A percentile compares a stretch with the other conserved stretches of the same genome.
phyloP scores from a whole-genome alignment of 208 protist genomes.

The Crithidia fasciculata region DNA sequence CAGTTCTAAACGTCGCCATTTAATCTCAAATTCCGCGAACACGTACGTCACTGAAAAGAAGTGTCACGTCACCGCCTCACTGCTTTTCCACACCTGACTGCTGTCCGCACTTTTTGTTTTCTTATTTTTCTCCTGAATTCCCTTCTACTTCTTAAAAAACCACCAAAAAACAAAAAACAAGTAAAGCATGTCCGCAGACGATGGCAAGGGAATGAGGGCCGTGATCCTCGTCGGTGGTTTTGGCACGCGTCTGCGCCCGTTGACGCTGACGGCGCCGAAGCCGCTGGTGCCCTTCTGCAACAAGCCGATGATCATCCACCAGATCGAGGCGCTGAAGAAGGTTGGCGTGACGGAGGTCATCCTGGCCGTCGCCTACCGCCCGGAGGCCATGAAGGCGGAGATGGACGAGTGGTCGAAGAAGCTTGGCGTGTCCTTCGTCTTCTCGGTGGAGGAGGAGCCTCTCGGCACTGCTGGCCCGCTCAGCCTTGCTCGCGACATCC shows the following conservation, averaged over 20 bases:
- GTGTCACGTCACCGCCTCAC: not conserved
- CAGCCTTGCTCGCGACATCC: constrained; percentile 90
- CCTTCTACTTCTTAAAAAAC: constrained; percentile 1
- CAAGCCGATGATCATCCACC: constrained; percentile 97
- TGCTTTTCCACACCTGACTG: not conserved
- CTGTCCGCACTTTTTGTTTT: constrained; percentile 15
- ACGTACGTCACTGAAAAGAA: not conserved
- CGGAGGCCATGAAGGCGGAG: constrained; percentile 94
- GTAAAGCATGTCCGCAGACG: constrained; percentile 21
- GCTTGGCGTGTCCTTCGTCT: constrained; percentile 94
- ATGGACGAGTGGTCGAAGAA: constrained; percentile 88
- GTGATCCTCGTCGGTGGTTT: constrained; percentile 98
- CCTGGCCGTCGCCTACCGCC: constrained; percentile 96
- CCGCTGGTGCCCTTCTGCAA: constrained; percentile 98
- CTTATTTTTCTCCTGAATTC: constrained; percentile 17
- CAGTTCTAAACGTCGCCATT: not conserved
- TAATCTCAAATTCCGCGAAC: not conserved
- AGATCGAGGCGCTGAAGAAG: constrained; percentile 96
- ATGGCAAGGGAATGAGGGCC: constrained; percentile 92
- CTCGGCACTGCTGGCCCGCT: constrained; percentile 98
- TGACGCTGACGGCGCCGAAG: constrained; percentile 97
- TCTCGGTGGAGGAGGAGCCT: constrained; percentile 95
- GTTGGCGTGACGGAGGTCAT: constrained; percentile 95
- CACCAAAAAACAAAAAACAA: not conserved
- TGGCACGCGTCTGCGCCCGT: constrained; percentile 95